Evolutionary conservation across 2,329 filamentous ascomycete genomes (phyloP), one percentile per base, ranked within the genome.

Genomic region (Monilinia fructicola): DNA sequence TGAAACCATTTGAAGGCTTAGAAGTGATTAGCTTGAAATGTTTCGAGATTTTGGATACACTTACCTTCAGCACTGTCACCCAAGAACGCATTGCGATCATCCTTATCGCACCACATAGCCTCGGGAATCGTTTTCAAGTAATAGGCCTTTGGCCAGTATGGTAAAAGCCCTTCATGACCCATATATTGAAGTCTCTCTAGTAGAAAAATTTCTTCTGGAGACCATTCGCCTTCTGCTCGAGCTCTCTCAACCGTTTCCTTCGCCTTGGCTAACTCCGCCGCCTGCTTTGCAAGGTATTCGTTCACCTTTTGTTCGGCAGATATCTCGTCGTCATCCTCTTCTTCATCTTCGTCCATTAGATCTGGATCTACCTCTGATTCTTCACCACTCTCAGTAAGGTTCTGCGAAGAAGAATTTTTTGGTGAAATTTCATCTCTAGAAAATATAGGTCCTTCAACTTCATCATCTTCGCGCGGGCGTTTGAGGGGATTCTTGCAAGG

Each of bases 51-150:
- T 23, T n/a, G 26, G 10, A 44, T 28, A 50, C 28, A 62, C 71
- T 65, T 71, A 77, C 76, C 73, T 70, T 69, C 61, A 48, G 61
- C 67, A 44, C 65, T 70, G 16, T 70, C 67, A 23, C 74, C 75
- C 55, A 77, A 70, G 40, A 76, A 71, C 0, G 70, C 69, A 10
- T 72, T 69, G 31, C 31, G 31, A 14, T 50, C n/a, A 72, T 68
- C 18, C 12, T 16, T 16, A 64, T 44, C 10, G 71, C 69, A 67
- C 76, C 50, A 77, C 4, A 77, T 64, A 7, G 67, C 55, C 10
- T 70, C 66, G 6, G 75, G 75, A 31, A 74, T 71, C 7, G 74
- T 75, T n/a, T 66, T 67, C 48, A 77, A 76, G 62, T 77, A 74
- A 18, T 23, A 28, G 7, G n/a, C 68, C 23, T 71, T 67, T 72